Conservation (phyloP, 2,329 filamentous ascomycete species). For the Pleomassaria siparia region DNA sequence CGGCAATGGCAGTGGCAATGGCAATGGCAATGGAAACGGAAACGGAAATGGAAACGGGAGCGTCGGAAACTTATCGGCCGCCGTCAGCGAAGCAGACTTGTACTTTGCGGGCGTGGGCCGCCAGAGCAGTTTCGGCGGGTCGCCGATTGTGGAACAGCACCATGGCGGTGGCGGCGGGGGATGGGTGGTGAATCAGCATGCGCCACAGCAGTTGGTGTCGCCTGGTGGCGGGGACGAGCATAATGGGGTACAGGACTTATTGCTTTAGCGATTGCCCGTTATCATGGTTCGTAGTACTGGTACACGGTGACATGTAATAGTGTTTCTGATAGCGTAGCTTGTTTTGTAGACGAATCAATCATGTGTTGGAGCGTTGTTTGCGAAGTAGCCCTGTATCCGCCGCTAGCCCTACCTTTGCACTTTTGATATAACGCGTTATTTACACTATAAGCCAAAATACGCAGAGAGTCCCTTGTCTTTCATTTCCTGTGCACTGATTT, state of each 20-base stretch:
- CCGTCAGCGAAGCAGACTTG: slow-evolving; percentile 81
- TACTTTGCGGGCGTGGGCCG: slow-evolving; percentile 71
- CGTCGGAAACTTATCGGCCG: slow-evolving; percentile 61
- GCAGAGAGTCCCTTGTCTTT: too few relatives aligned
- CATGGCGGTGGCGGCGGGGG: slow-evolving; percentile 33
- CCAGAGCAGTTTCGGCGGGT: slow-evolving; percentile 40
- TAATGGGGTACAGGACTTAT: slow-evolving; percentile 31
- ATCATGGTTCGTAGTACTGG: neutral
- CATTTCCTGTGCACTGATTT: too few relatives aligned
- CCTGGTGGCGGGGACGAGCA: slow-evolving; percentile 27
- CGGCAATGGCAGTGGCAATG: neutral
- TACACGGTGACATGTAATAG: too few relatives aligned
- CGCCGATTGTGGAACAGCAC: slow-evolving; percentile 35
- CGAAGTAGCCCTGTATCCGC: too few relatives aligned
- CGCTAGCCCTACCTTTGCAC: too few relatives aligned
- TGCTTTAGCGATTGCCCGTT: slow-evolving; percentile 22
- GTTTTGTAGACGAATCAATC: too few relatives aligned
- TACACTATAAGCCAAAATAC: too few relatives aligned
- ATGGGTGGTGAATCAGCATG: slow-evolving; percentile 42
- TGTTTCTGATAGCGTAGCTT: too few relatives aligned
- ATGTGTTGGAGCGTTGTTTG: too few relatives aligned
- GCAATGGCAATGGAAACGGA: slow-evolving; percentile 9
- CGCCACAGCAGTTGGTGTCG: slow-evolving; percentile 32
- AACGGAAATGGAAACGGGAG: slow-evolving; percentile 25
- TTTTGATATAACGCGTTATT: too few relatives aligned